A percentile compares a stretch with the other conserved stretches of the same genome.
Evolutionary conservation across 192 early-diverging fungal genomes (phyloP).

Genomic region (Irineochytrium annulatum): DNA sequence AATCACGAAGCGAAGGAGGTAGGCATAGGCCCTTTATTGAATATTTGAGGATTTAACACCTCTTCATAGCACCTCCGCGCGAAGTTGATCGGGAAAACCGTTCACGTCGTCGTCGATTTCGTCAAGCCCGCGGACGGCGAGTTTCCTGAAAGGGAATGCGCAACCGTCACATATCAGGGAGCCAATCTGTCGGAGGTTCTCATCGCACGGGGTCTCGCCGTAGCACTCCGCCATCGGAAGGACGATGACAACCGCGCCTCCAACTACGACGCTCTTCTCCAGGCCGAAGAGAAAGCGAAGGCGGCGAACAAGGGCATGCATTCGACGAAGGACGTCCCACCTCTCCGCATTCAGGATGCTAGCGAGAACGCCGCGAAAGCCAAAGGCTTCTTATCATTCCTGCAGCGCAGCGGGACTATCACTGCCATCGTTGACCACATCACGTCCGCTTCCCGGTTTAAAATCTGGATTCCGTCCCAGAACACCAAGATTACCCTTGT

Average conservation of each 20-base stretch:
- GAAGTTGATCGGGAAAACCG: conserved; percentile 81
- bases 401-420: conserved; percentile 72
- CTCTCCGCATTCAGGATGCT: conserved; percentile 73
- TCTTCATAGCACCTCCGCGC: conserved; percentile 63
- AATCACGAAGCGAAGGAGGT: conserved; percentile 82
- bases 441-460: conserved; percentile 76
- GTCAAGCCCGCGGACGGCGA: conserved; percentile 82
- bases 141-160: conserved; percentile 85
- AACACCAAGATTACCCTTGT: conserved; percentile 81
- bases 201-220: conserved; percentile 60
- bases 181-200: conserved; percentile 49
- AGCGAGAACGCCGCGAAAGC: conserved; percentile 80
- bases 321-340: conserved; percentile 74
- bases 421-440: conserved; percentile 86
- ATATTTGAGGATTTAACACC: no score
- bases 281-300: conserved; percentile 76
- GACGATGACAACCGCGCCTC: conserved; percentile 85
- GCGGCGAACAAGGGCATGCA: conserved; percentile 75
- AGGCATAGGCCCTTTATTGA: neutral
- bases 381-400: conserved; percentile 75
- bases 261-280: conserved; percentile 78
- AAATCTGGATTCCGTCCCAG: conserved; percentile 77
- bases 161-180: conserved; percentile 66
- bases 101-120: conserved; percentile 75
- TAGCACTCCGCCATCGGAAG: conserved; percentile 73